Base-by-base conservation (phyloP, 805 yeast species). In the Starmerella gropengiesseri region DNA sequence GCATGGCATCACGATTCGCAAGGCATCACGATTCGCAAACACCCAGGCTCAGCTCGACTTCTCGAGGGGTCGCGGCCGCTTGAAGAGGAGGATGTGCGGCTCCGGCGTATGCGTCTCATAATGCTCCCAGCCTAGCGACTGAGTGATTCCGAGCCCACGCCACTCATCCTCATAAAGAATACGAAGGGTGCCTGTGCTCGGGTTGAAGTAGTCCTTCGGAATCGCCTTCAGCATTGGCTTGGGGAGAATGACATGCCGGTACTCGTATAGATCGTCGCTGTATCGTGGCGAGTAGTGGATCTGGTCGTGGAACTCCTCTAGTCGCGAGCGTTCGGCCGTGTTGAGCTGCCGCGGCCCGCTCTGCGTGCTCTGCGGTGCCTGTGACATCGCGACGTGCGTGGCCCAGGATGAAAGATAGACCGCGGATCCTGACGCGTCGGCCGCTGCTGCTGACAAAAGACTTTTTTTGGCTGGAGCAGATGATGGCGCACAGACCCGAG, bases 71-170 rank as follows among this genome's bases (percentile, higher is more conserved):
- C 47, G 37, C 31, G 46, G 50, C 28, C 61, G 50, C 64, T 81
- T 81, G 66, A 91, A 91, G 47, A 91, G 69, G 48, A 91, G 67
- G 47, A 91, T 91, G 60, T 91, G 98, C 20, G 99, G 99, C 63
- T 91, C 99, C 33, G 99, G 99, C 1, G 97, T 82, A 61, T 91
- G 98, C 31, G 95, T 87, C 57, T 91, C 98, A 59, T 89, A 91
- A 62, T 91, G 98, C 42, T 73, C 91, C 98, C 98, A 91, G 1
- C 98, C 98, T 47, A 91, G 68, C 28, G 94, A 82, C 62, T 91
- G 99, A 6, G 97, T 91, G 56, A 91, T 86, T 2, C 99, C 99
- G 38, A 91, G 67, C 1, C 96, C 97, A 61, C 99, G 73, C 99
- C 99, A 91, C 63, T 91, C 99, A 53, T 91, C 97, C 61, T 91